Evolutionary conservation across 169 alveolate species (phyloP).

Genomic region (Eimeria sp.): DNA sequence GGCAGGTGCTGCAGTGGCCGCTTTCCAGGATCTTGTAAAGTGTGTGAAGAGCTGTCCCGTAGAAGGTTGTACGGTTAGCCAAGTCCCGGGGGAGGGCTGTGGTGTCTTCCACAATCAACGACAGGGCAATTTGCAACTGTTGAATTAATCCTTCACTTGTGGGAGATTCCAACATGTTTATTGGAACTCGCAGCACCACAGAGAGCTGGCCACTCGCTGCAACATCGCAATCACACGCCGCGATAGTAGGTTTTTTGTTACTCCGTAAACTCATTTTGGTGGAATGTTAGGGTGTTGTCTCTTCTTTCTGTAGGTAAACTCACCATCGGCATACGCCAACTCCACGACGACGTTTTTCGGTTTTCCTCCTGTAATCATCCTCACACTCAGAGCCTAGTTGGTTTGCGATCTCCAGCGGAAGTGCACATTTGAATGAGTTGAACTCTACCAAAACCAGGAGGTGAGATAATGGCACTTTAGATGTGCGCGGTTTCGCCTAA

Average conservation of each 20-base stretch:
- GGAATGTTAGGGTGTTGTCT: background rate
- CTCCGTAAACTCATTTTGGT: background rate
- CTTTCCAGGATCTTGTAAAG: conserved; percentile 58
- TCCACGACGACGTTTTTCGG: conserved; percentile 52
- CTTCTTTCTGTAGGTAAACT: background rate
- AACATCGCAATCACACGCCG: background rate
- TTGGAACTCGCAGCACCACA: conserved; percentile 29
- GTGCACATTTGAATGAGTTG: background rate
- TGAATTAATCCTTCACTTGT: conserved; percentile 46
- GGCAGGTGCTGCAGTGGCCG: conserved; percentile 68
- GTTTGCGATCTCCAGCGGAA: background rate
- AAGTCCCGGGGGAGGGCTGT: conserved; percentile 32
- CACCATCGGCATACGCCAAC: conserved; percentile 60
- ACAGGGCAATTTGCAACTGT: conserved; percentile 31
- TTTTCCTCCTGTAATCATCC: conserved; percentile 22
- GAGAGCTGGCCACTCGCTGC: conserved; percentile 50
- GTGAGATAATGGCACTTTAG: background rate
- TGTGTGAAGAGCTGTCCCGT: conserved; percentile 63
- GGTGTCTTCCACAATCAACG: conserved; percentile 49
- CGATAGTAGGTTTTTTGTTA: background rate
- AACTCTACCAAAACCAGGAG: background rate
- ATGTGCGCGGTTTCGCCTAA: background rate
- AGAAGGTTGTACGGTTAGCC: conserved; percentile 48
- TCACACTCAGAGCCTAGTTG: background rate
- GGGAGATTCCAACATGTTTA: conserved; percentile 56